A percentile compares a stretch with the other conserved stretches of the same genome.
phyloP scores from a whole-genome alignment of 164 flowering plant genomes.

The Houttuynia cordata region DNA sequence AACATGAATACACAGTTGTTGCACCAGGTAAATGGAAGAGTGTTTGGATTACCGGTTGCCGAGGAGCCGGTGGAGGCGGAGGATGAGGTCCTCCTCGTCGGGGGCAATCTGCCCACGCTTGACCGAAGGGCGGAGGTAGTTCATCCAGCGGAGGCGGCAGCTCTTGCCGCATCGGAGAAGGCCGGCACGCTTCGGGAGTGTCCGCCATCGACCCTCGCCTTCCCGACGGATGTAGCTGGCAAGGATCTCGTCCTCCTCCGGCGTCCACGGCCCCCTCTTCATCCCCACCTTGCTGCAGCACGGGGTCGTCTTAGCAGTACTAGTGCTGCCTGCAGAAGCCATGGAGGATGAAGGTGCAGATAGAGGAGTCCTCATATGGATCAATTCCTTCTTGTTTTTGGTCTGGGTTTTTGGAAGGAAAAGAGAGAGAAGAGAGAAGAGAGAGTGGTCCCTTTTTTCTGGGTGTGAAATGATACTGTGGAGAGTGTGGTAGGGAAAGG shows the following conservation, averaged over 20 bases:
- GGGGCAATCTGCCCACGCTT: slow-evolving; percentile 65
- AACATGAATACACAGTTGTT: no score
- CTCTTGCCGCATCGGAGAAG: slow-evolving; percentile 60
- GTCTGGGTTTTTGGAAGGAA: no score
- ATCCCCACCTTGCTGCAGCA: slow-evolving; percentile 81
- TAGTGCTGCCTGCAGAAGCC: no score
- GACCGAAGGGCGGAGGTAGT: slow-evolving; percentile 57
- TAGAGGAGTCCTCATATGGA: no score
- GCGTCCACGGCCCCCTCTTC: slow-evolving; percentile 81
- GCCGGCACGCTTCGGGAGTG: slow-evolving; percentile 87
- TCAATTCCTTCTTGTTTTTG: no score
- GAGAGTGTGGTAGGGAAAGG: no score
- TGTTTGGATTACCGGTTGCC: slow-evolving; percentile 39
- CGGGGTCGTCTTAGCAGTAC: no score
- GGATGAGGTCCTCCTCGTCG: slow-evolving; percentile 70
- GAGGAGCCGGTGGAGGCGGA: slow-evolving; percentile 63
- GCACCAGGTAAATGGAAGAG: not conserved
- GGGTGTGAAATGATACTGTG: no score
- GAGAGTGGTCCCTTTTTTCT: no score
- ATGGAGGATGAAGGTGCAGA: no score
- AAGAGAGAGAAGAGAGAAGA: no score
- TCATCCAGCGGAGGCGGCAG: slow-evolving; percentile 82
- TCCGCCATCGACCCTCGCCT: slow-evolving; percentile 88
- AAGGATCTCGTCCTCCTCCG: slow-evolving; percentile 66
- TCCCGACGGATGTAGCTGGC: slow-evolving; percentile 48